phyloP scores from a whole-genome alignment of 331 rosid genomes.

The Malus hybrid region DNA sequence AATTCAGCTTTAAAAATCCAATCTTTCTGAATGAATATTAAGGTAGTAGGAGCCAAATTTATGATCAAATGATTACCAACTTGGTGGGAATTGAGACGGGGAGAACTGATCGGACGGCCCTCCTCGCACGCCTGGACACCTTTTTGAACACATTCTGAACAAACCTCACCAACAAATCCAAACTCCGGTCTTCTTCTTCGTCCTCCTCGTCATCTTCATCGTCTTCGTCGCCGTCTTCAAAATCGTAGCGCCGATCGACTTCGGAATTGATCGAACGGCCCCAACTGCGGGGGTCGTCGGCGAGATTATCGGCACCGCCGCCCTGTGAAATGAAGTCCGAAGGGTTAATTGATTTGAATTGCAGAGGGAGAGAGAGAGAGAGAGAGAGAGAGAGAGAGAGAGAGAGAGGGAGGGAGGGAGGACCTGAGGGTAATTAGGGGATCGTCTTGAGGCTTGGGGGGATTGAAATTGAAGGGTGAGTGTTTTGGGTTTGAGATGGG shows the following conservation, averaged over 20 bases:
- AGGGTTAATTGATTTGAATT: neutral
- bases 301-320: constrained; percentile 17
- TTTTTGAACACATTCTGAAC: constrained; percentile 59
- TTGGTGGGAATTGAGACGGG: constrained; percentile 56
- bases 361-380: neutral
- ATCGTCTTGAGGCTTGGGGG: constrained; percentile 27
- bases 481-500: constrained; percentile 9
- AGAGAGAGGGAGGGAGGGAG: neutral
- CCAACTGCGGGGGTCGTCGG: constrained; percentile 47
- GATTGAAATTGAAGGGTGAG: constrained; percentile 8
- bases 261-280: constrained; percentile 36
- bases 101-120: constrained; percentile 66
- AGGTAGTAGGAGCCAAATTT: neutral
- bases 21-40: too few species aligned
- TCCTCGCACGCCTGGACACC: constrained; percentile 54
- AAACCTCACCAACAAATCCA: constrained; percentile 61
- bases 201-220: constrained; percentile 36
- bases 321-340: neutral
- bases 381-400: neutral
- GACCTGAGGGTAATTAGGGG: constrained; percentile 35
- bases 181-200: constrained; percentile 56
- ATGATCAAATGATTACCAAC: constrained; percentile 30
- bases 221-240: constrained; percentile 15
- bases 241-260: constrained; percentile 3
- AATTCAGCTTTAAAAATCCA: too few species aligned